A percentile compares a stretch with the other conserved stretches of the same genome.
Conservation (phyloP, 768 basidiomycete species). For the Tulasnella sp. region DNA sequence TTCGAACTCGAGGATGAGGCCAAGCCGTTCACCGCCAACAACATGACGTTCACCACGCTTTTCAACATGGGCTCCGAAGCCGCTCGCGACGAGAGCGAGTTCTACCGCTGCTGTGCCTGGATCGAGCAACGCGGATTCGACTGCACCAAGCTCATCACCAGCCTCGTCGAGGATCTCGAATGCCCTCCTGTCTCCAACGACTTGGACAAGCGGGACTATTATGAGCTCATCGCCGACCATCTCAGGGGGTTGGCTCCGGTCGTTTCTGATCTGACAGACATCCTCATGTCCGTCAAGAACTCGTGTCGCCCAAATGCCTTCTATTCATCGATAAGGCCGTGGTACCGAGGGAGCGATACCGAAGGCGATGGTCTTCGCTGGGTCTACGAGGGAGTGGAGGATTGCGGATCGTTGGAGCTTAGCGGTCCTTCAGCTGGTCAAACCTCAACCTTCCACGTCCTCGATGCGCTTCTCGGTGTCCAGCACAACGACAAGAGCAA, state of each 20-base stretch:
- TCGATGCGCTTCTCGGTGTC: constrained; percentile 62
- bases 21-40: constrained; percentile 11
- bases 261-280: constrained; percentile 47
- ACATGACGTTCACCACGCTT: constrained; percentile 11
- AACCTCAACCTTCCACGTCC: constrained; percentile 74
- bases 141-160: constrained; percentile 10
- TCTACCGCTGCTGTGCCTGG: constrained; percentile 75
- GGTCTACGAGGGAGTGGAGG: constrained; percentile 15
- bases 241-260: constrained; percentile 47
- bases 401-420: constrained; percentile 3
- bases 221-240: constrained; percentile 54
- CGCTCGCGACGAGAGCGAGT: constrained; percentile 59
- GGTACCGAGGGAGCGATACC: constrained; percentile 76
- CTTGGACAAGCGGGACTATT: constrained; percentile 38
- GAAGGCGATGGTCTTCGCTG: constrained; percentile 12
- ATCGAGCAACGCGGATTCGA: constrained; percentile 80
- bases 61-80: constrained; percentile 55
- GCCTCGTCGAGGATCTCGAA: constrained; percentile 1
- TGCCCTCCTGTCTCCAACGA: background rate
- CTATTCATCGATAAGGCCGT: constrained; percentile 83
- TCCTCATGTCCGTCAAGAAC: constrained; percentile 53
- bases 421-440: constrained; percentile 87
- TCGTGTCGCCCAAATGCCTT: constrained; percentile 68
- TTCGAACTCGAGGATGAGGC: background rate
- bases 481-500: constrained; percentile 30